Base-by-base conservation (phyloP, 208 protist genomes). In the Angomonas deanei region DNA sequence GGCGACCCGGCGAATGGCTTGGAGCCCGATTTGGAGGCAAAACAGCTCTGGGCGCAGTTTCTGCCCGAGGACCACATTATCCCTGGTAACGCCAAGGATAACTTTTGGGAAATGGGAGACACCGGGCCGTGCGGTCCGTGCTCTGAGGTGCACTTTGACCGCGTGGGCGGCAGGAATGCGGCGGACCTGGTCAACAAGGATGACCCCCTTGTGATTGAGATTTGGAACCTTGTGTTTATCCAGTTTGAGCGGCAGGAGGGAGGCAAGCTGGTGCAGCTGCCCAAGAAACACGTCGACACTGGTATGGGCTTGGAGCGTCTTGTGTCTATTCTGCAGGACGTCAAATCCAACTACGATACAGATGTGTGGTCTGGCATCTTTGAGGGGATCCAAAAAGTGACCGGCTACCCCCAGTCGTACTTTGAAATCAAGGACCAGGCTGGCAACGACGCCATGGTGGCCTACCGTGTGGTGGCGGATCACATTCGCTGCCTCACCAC, bases 61-160 rank as follows among this genome's bases (percentile, higher is more conserved):
- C 69, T 99, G n/a, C 92, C 95, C 17, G 82, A 77, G 17, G 72
- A 82, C 32, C 91, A 91, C 60, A 85, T 99, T 23, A 72, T 99
- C 11, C 88, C 91, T 27, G 92, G 86, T 26, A 91, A 86, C 76
- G 89, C 88, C 53, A 98, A 99, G 82, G 98, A 99, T 64, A 99
- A 99, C 83, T 99, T 99, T 78, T 99, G 98, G 98, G 98, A 99
- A 80, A 99, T 99, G 98, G 98, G 98, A 15, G 97, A 99, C 53
- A 97, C 88, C 1, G 97, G 97, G 26, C 98, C 98, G 23, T 99
- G 98, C 70, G 98, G 98, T 13, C 98, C 98, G 33, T 99, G 98
- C 86, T 93, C 95, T 24, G 98, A 99, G 78, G 88, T 99, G 19
- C 98, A 99, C 82, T 99, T 97, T 69, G 98, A 99, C 80, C 86